Evolutionary conservation across 345 rosid species (phyloP), one percentile per base, ranked within the genome.

Genomic region (Brassica cretica): DNA sequence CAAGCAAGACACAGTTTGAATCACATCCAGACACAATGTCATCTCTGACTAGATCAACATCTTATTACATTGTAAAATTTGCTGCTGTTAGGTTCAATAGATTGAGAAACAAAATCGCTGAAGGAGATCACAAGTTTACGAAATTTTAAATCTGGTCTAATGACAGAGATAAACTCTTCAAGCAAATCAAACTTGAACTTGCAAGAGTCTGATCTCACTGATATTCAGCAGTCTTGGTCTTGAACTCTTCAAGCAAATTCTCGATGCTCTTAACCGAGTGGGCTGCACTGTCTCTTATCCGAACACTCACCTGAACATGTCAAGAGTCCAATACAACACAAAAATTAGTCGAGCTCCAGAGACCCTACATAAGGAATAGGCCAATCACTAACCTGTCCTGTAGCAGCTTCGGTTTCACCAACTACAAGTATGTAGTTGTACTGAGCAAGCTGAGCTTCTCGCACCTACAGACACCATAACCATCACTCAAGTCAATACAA

Each of bases 361-460:
- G 30, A 11, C 9, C 37, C 59, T 11, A 19, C 21, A 25, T 25
- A 25, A 25, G 29, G 46, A 56, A 39, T 32, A 73, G 2, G 7
- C 2, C 4, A 35, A 62, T 72, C 60, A 58, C 93, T 44, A 76
- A 96, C 99, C 99, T 90, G 86, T 80, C 92, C 92, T 18, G 87
- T 86, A 74, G 81, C 80, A 39, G 89, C 82, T 83, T 96, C 99
- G 35, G 86, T 87, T 82, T 93, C 98, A 30, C 99, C 99, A 10
- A 96, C 98, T 8, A 96, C 98, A 70, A 96, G 83, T 68, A 96
- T 96, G 81, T 83, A 96, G 79, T 91, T 96, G 87, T 86, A 96
- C 74, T 94, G 97, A 2, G 99, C 96, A 75, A 93, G 76, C 86
- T 93, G 99, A 78, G 99, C 99, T 88, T 95, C 97, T 59, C 96